Evolutionary conservation across 1,284 basidiomycete species (phyloP), one percentile per base, ranked within the genome.

Genomic region (Phaffia rhodozyma): DNA sequence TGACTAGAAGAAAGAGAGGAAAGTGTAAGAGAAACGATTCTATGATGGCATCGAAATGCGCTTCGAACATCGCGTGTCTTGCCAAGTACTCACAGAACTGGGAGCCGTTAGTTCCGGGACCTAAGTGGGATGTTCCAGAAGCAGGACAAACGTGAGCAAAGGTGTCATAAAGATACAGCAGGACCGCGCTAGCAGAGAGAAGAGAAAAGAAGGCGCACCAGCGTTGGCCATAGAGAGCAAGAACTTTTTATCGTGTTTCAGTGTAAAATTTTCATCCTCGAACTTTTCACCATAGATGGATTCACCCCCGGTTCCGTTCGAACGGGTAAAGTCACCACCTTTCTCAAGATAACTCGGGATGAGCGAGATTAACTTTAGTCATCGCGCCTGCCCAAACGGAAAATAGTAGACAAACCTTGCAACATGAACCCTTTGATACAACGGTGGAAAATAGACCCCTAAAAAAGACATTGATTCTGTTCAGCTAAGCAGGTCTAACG

Each of bases 191-290:
- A 18, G 63, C 61, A 29, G 62, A 59, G 60, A 49, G 5, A 11
- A 18, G 5, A 21, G 11, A 13, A 38, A 2, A 27, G 38, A 2
- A 5, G n/a, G 56, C 66, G 23, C 13, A 66, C 76, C 80, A 2
- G 80, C 79, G 68, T 82, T 96, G 30, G 92, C 92, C 91, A 94
- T 94, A 63, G 87, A 90, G 55, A 96, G 81, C 57, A 91, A 76
- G 72, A 89, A 89, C n/a, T 84, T 82, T 76, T 86, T 85, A 58
- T 79, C 80, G 78, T 97, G 92, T 78, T 86, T 87, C 62, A 85
- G 68, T 48, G 75, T 66, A 75, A 97, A 96, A 78, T 87, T 90
- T 78, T 55, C 59, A 38, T 69, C 67, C 50, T 64, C 67, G 57
- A 69, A 70, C 64, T 67, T 69, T 60, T 68, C 63, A 29, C 65